A percentile compares a stretch with the other conserved stretches of the same genome.
Evolutionary conservation across 176 grass and related monocot genomes (phyloP).

Genomic region (Coix lacrymajobi): DNA sequence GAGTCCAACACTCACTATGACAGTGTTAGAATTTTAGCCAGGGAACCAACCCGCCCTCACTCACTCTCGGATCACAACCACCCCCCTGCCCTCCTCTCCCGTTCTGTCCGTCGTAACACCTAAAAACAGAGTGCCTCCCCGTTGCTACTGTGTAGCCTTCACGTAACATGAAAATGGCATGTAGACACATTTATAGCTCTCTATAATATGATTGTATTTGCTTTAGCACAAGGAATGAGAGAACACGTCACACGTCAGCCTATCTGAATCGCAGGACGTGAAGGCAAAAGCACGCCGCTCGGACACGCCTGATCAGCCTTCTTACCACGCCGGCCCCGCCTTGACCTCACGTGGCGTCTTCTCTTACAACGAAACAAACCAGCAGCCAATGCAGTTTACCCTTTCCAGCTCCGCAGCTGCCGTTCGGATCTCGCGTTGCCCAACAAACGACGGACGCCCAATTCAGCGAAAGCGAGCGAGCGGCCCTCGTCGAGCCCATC

Average conservation of each 20-base stretch:
- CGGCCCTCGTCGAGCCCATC: neutral
- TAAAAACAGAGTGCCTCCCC: too few species aligned
- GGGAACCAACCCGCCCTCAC: too few species aligned
- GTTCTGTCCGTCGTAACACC: too few species aligned
- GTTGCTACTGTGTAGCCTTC: too few species aligned
- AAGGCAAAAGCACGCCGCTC: neutral
- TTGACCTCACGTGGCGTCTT: neutral
- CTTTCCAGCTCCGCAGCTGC: constrained; percentile 1
- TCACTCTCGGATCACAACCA: too few species aligned
- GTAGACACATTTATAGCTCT: too few species aligned
- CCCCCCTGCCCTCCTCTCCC: too few species aligned
- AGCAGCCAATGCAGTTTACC: neutral
- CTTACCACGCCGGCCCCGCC: neutral
- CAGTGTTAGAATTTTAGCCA: too few species aligned
- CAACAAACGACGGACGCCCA: neutral
- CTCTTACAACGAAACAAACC: neutral
- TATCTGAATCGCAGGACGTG: neutral
- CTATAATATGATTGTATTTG: too few species aligned
- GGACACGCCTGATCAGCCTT: neutral
- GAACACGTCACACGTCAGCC: neutral
- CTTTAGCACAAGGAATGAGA: neutral
- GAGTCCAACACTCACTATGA: too few species aligned
- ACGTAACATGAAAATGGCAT: too few species aligned
- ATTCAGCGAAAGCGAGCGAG: neutral
- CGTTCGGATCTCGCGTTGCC: neutral